A percentile compares a stretch with the other conserved stretches of the same genome.
Evolutionary conservation across 352 stramenopile genomes (phyloP).

Genomic region (Pythium aristosporum): DNA sequence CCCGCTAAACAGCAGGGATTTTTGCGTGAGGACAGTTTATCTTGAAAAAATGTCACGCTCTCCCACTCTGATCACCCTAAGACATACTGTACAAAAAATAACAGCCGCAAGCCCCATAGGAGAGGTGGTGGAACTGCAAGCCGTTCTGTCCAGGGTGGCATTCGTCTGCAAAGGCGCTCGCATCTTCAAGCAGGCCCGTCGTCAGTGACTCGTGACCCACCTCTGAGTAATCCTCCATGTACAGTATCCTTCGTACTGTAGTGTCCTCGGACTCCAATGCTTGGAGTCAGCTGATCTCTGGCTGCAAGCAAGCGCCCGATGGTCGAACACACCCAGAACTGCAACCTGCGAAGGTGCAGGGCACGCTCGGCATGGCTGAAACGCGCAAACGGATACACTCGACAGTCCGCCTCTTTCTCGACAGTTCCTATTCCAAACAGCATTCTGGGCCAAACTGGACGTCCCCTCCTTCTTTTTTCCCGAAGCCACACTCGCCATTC

Average conservation of each 20-base stretch:
- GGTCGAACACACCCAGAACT: constrained; percentile 6
- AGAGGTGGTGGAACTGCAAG: constrained; percentile 17
- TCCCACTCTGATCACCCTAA: background rate
- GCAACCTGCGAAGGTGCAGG: constrained; percentile 26
- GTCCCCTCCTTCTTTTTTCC: constrained; percentile 1
- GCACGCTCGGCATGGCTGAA: background rate
- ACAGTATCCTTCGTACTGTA: constrained; percentile 1
- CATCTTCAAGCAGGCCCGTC: constrained; percentile 16
- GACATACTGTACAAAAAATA: background rate
- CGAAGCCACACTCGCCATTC: too few species aligned
- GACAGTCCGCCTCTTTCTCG: constrained; percentile 16
- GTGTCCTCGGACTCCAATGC: background rate
- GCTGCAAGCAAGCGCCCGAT: background rate
- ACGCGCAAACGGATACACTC: background rate
- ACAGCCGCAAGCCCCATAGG: background rate
- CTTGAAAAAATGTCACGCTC: background rate
- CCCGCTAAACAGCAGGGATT: background rate
- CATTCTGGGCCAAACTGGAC: constrained; percentile 20
- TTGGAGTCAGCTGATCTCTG: background rate
- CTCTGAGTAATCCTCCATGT: constrained; percentile 5
- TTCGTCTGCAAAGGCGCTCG: constrained; percentile 18
- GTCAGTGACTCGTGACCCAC: too few species aligned
- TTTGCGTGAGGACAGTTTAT: background rate
- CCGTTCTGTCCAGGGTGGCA: constrained; percentile 6
- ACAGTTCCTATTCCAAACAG: constrained; percentile 5